Percentiles rank a stretch among this genome's conserved stretches.
Evolutionary conservation across 2,329 filamentous ascomycete genomes (phyloP).

Genomic region (Pseudohalonectria lignicola): DNA sequence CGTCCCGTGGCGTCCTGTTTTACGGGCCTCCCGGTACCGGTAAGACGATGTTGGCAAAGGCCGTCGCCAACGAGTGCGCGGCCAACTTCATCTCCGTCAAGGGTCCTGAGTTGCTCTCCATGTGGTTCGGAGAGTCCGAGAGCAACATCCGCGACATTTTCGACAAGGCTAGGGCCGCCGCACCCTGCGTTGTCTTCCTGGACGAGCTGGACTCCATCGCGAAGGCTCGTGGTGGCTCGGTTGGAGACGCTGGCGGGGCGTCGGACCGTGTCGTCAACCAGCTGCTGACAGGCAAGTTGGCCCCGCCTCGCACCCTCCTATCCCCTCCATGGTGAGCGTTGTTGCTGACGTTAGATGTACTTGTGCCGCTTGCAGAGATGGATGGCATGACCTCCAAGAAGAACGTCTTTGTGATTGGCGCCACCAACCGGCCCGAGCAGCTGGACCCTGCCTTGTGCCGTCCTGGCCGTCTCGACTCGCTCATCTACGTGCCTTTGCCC

Average conservation of each 20-base stretch:
- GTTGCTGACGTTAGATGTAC: background rate
- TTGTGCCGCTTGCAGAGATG: conserved; percentile 72
- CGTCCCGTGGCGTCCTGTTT: conserved; percentile 96
- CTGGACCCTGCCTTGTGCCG: conserved; percentile 96
- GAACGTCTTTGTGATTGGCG: conserved; percentile 99
- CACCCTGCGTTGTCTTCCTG: conserved; percentile 96
- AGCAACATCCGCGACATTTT: conserved; percentile 99
- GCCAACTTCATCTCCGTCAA: conserved; percentile 99
- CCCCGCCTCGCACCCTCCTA: background rate
- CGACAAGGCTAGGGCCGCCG: conserved; percentile 96
- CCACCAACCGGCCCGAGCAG: conserved; percentile 97
- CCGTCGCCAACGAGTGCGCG: conserved; percentile 96
- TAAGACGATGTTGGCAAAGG: conserved; percentile 99
- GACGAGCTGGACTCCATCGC: conserved; percentile 98
- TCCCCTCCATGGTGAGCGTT: background rate
- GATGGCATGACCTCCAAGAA: conserved; percentile 99
- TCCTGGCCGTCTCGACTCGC: conserved; percentile 94
- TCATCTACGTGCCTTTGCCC: conserved; percentile 95
- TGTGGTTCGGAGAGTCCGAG: conserved; percentile 99
- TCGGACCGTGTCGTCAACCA: conserved; percentile 99
- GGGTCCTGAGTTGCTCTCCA: conserved; percentile 93
- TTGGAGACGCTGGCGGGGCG: conserved; percentile 92
- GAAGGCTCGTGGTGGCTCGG: conserved; percentile 95
- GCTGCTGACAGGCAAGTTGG: conserved; percentile 76
- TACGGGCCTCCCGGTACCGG: conserved; percentile 98